These are phyloP conservation scores for Pyrenophora tritici-repentis DNA, from an alignment of 2,329 filamentous ascomycete species.

Conservation along the genomic window DNA sequence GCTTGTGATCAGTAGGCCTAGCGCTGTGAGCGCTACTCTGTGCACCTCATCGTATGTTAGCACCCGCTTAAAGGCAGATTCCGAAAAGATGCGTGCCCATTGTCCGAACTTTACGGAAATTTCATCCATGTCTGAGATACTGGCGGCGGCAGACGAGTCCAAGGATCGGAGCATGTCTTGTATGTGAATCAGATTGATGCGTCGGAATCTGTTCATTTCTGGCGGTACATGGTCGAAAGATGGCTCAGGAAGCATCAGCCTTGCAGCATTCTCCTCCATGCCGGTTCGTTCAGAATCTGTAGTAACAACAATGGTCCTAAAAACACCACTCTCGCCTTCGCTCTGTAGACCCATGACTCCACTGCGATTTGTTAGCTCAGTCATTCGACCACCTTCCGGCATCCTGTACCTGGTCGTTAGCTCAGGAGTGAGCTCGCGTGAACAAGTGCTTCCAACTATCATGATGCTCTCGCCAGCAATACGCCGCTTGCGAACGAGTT, in stretches of 20 bases:
- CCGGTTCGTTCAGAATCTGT: slow-evolving; percentile 19
- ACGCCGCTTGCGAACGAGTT: slow-evolving; percentile 73
- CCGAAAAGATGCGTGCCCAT: slow-evolving; percentile 31
- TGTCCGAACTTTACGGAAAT: slow-evolving; percentile 21
- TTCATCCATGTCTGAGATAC: slow-evolving; percentile 32
- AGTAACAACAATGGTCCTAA: slow-evolving; percentile 44
- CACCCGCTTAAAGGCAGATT: slow-evolving; percentile 52
- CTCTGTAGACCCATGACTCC: slow-evolving; percentile 55
- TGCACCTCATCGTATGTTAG: slow-evolving; percentile 67
- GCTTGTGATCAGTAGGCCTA: slow-evolving; percentile 49
- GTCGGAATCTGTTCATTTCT: slow-evolving; percentile 38
- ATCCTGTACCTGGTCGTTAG: slow-evolving; percentile 42
- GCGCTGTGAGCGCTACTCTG: slow-evolving; percentile 59
- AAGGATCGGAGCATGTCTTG: slow-evolving; percentile 63
- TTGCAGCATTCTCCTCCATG: slow-evolving; percentile 19
- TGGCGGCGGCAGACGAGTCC: slow-evolving; percentile 39
- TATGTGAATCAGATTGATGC: slow-evolving; percentile 69
- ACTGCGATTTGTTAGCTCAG: slow-evolving; percentile 18
- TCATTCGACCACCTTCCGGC: too few relatives aligned
- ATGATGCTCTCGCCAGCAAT: slow-evolving; percentile 72
- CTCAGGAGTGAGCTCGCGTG: slow-evolving; percentile 54
- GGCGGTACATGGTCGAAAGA: slow-evolving; percentile 15
- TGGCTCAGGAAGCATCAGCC: slow-evolving; percentile 7
- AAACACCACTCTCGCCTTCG: slow-evolving; percentile 39
- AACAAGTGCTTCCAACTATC: slow-evolving; percentile 76